These are phyloP conservation scores for Solanum bukasovii DNA, from an alignment of 257 asterid species.

Conservation along the genomic window DNA sequence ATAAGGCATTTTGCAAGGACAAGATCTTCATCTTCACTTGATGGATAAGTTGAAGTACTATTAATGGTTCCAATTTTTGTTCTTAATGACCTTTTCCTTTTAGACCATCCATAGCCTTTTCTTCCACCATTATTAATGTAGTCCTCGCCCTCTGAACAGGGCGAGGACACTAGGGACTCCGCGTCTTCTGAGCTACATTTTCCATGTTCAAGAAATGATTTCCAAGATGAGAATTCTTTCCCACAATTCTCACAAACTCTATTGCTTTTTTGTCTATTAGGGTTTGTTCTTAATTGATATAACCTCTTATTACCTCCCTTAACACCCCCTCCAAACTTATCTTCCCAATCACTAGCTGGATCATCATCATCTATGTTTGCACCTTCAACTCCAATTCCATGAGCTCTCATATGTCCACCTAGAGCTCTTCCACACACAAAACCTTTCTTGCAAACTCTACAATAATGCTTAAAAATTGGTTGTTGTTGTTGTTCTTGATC, in stretches of 20 bases:
- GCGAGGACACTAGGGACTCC: conserved; percentile 61
- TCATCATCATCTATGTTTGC: conserved; percentile 55
- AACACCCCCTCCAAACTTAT: conserved; percentile 29
- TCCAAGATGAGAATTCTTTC: conserved; percentile 85
- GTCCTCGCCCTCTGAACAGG: conserved; percentile 41
- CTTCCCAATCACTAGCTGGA: conserved; percentile 66
- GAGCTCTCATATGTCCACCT: conserved; percentile 99
- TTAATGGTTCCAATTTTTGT: conserved; percentile 41
- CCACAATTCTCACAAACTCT: conserved; percentile 85
- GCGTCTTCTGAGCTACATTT: conserved; percentile 78
- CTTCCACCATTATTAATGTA: conserved; percentile 12
- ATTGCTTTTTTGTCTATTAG: conserved; percentile 70
- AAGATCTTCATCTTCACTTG: conserved; percentile 66
- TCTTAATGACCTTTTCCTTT: conserved; percentile 72
- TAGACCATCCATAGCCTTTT: conserved; percentile 49
- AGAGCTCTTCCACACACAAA: conserved; percentile 92
- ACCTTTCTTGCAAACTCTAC: conserved; percentile 91
- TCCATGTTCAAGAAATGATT: conserved; percentile 86
- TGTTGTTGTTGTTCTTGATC: conserved; percentile 31
- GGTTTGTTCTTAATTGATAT: conserved; percentile 79
- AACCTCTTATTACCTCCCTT: conserved; percentile 31
- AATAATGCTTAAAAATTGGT: conserved; percentile 54
- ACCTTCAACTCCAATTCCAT: conserved; percentile 69
- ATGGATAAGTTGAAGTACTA: conserved; percentile 11
- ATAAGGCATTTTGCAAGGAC: conserved; percentile 67